Evolutionary conservation across 768 basidiomycete species (phyloP).

Genomic region (Ramaria sp.): DNA sequence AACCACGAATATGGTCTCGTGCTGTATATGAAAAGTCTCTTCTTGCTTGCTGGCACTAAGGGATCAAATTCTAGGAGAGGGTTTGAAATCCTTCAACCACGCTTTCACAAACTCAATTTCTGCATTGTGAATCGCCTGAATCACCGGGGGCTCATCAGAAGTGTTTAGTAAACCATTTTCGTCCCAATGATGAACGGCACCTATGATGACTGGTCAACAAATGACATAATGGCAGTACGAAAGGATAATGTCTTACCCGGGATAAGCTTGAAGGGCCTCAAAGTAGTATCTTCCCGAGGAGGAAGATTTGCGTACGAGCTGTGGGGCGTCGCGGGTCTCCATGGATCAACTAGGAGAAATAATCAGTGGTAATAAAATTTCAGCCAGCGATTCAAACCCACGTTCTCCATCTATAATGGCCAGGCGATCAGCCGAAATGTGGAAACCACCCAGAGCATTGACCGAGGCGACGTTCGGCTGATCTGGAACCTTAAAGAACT

Average conservation of each 20-base stretch:
- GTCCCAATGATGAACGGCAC: slow-evolving; percentile 58
- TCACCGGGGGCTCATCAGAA: slow-evolving; percentile 60
- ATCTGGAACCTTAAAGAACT: slow-evolving; percentile 58
- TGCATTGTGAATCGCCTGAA: slow-evolving; percentile 69
- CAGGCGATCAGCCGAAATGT: slow-evolving; percentile 68
- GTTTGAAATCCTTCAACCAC: slow-evolving; percentile 50
- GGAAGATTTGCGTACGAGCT: slow-evolving; percentile 52
- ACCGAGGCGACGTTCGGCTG: slow-evolving; percentile 74
- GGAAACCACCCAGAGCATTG: slow-evolving; percentile 77
- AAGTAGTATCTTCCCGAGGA: slow-evolving; percentile 57
- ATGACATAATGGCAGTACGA: slow-evolving; percentile 1
- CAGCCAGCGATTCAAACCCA: slow-evolving; percentile 15
- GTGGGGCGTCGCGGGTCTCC: slow-evolving; percentile 81
- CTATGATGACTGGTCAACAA: slow-evolving; percentile 23
- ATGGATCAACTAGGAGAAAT: slow-evolving; percentile 63
- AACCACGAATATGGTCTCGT: too few species aligned
- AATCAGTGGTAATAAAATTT: neutral
- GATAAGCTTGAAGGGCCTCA: slow-evolving; percentile 80
- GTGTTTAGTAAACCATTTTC: slow-evolving; percentile 64
- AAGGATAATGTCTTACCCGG: slow-evolving; percentile 39
- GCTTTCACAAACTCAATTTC: slow-evolving; percentile 68
- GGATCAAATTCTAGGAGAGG: neutral
- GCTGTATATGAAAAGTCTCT: too few species aligned
- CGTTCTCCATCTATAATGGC: slow-evolving; percentile 86
- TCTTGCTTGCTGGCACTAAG: too few species aligned